Evolutionary conservation across 2,329 filamentous ascomycete species (phyloP).

Genomic region (Alternaria brassicae): DNA sequence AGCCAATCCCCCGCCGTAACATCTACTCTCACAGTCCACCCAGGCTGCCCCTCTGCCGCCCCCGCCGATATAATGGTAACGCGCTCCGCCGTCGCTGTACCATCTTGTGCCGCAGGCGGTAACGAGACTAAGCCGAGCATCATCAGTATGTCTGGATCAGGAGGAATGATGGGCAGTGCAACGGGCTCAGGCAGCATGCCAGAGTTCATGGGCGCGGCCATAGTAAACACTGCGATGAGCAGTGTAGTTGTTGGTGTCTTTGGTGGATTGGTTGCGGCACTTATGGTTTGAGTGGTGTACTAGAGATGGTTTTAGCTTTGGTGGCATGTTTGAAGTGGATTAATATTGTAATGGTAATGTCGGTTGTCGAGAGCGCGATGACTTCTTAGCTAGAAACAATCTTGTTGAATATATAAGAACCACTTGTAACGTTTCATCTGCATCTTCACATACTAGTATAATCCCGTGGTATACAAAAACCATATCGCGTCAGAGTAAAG

Average conservation of each 20-base stretch:
- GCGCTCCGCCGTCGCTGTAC: conserved; percentile 20
- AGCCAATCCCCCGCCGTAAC: conserved; percentile 12
- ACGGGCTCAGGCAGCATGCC: not conserved
- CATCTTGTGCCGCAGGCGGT: conserved; percentile 23
- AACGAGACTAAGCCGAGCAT: conserved; percentile 30
- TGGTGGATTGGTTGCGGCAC: not conserved
- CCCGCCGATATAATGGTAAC: conserved; percentile 28
- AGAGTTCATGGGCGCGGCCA: conserved; percentile 7
- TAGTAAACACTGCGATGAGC: not conserved
- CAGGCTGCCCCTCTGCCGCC: conserved; percentile 24
- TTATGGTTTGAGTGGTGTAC: not conserved
- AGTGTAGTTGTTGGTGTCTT: not conserved
- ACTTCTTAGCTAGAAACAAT: not conserved
- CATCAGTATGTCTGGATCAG: conserved; percentile 22
- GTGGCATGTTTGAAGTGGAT: not conserved
- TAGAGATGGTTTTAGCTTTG: not conserved
- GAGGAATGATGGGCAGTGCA: conserved; percentile 2
- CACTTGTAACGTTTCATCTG: not conserved
- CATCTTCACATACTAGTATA: not conserved
- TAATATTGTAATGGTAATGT: not conserved
- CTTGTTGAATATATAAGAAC: not conserved
- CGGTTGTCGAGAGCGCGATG: not conserved
- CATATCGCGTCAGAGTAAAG: not conserved
- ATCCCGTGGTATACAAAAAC: not conserved
- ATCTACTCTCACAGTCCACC: conserved; percentile 24